A percentile compares a stretch with the other conserved stretches of the same genome.
Evolutionary conservation across 2,329 filamentous ascomycete species (phyloP).

Genomic region (Fusarium luffae): DNA sequence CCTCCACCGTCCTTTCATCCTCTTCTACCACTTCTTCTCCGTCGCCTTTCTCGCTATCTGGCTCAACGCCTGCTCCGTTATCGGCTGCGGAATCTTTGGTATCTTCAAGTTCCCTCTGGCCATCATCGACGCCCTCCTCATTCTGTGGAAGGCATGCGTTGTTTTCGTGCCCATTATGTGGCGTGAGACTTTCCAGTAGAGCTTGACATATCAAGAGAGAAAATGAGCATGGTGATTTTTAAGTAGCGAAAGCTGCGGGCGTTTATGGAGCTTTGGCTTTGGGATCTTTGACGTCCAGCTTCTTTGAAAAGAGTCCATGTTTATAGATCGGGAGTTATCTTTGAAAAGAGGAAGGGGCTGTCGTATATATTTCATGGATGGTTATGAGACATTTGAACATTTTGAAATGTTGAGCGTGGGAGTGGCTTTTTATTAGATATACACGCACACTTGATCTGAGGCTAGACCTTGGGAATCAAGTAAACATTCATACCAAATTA

Average conservation of each 20-base stretch:
- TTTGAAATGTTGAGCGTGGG: constrained; percentile 29
- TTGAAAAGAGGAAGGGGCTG: not conserved
- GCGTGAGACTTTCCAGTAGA: constrained; percentile 63
- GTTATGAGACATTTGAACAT: constrained; percentile 41
- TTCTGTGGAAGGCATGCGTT: constrained; percentile 82
- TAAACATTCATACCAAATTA: constrained; percentile 32
- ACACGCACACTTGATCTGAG: constrained; percentile 10
- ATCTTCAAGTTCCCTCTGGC: constrained; percentile 66
- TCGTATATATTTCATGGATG: constrained; percentile 20
- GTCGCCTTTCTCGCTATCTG: constrained; percentile 91
- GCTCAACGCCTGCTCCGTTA: constrained; percentile 59
- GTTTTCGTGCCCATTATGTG: constrained; percentile 87
- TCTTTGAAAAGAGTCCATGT: constrained; percentile 10
- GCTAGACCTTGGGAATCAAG: constrained; percentile 1
- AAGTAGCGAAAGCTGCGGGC: constrained; percentile 37
- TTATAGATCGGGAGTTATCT: not conserved
- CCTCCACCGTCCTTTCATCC: constrained; percentile 77
- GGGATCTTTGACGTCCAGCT: constrained; percentile 32
- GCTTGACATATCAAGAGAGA: not conserved
- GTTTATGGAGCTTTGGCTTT: constrained; percentile 38
- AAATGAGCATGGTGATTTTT: constrained; percentile 1
- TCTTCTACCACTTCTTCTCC: constrained; percentile 94
- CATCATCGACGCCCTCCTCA: constrained; percentile 71
- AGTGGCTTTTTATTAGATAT: constrained; percentile 27
- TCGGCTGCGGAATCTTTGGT: constrained; percentile 53